Conservation (phyloP, 208 protist species). For the Trypanosoma mega region DNA sequence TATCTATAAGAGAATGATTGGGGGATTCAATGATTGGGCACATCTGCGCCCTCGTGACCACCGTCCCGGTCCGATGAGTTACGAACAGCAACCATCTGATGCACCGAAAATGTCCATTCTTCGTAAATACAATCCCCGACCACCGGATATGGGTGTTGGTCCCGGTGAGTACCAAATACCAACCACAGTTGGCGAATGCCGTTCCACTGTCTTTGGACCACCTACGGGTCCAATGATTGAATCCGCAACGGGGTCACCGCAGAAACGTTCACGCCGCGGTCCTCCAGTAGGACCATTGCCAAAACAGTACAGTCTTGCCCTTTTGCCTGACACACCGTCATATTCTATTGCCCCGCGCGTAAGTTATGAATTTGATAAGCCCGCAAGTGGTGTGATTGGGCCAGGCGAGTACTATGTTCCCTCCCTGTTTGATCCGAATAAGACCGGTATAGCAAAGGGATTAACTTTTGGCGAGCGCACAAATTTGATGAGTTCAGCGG, state of each 20-base stretch:
- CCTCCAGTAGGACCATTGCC: conserved; percentile 12
- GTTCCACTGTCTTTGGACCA: conserved; percentile 42
- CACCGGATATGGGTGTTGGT: conserved; percentile 26
- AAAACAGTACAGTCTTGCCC: conserved; percentile 77
- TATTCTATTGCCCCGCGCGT: conserved; percentile 43
- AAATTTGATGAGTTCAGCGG: conserved; percentile 28
- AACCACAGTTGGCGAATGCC: conserved; percentile 54
- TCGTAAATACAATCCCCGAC: conserved; percentile 23
- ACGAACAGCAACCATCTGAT: conserved; percentile 41
- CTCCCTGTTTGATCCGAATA: conserved; percentile 39
- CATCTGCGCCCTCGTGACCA: conserved; percentile 76
- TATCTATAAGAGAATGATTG: conserved; percentile 20
- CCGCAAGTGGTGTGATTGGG: conserved; percentile 28
- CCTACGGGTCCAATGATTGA: conserved; percentile 8
- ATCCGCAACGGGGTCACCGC: neutral
- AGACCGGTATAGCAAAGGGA: conserved; percentile 36
- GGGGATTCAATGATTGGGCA: conserved; percentile 75
- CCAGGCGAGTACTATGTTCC: conserved; percentile 56
- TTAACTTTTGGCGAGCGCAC: conserved; percentile 58
- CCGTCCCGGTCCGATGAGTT: conserved; percentile 61
- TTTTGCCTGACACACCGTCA: conserved; percentile 53
- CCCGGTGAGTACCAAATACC: conserved; percentile 67
- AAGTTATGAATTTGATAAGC: conserved; percentile 40
- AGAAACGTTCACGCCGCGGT: neutral
- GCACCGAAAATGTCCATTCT: conserved; percentile 50